Conservation (phyloP, 768 basidiomycete genomes). For the Dentipellis sp. region DNA sequence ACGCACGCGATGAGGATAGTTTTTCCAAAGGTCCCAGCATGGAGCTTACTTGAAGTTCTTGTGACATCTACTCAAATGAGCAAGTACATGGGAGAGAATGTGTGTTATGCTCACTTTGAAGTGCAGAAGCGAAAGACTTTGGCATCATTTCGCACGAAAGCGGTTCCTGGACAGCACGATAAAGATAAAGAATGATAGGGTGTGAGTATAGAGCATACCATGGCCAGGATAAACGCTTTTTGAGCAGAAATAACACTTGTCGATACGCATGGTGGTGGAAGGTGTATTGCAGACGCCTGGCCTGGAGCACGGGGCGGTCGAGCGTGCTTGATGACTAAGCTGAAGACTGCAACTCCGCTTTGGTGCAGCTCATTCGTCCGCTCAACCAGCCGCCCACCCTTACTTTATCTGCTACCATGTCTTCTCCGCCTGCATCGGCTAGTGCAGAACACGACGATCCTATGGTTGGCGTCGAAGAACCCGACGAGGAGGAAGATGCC, state of each 20-base stretch:
- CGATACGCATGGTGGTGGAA: constrained; percentile 65
- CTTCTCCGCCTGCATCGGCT: constrained; percentile 35
- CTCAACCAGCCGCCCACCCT: constrained; percentile 4
- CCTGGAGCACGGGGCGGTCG: too few relatives aligned
- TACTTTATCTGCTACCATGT: constrained; percentile 34
- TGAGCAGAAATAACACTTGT: constrained; percentile 99
- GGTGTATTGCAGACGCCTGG: too few relatives aligned
- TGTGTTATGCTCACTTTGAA: constrained; percentile 62
- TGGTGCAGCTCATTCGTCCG: background rate
- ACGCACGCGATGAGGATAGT: background rate
- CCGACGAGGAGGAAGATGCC: constrained; percentile 40
- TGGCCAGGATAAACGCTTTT: constrained; percentile 95
- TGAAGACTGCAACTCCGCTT: background rate
- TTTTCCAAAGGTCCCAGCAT: background rate
- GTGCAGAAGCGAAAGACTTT: constrained; percentile 98
- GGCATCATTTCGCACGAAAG: constrained; percentile 96
- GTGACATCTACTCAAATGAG: constrained; percentile 59
- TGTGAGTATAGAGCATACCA: constrained; percentile 35
- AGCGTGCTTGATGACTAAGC: too few relatives aligned
- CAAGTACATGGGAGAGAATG: constrained; percentile 8
- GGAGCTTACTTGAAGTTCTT: constrained; percentile 93
- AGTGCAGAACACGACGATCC: constrained; percentile 42
- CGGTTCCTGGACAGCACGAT: constrained; percentile 46
- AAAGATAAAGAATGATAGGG: background rate
- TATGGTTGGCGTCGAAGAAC: constrained; percentile 42